Conservation (phyloP, 75 land plant genomes). For the Pinus tabuliformis region DNA sequence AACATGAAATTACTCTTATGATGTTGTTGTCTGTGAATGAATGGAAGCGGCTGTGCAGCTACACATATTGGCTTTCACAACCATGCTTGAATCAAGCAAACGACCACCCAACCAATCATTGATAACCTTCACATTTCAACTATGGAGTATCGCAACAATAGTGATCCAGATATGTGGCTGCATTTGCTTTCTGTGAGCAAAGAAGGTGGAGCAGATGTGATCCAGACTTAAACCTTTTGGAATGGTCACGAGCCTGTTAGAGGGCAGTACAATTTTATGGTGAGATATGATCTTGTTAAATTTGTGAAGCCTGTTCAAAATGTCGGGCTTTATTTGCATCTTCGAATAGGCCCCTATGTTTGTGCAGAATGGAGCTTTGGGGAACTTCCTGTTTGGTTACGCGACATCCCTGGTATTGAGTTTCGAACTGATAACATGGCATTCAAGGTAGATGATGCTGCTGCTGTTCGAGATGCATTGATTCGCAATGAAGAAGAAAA, state of each 20-base stretch:
- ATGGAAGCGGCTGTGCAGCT: slow-evolving; percentile 64
- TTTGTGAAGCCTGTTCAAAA: slow-evolving; percentile 58
- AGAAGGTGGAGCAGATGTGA: too few species aligned
- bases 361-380: slow-evolving; percentile 93
- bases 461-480: neutral
- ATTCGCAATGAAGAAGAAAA: slow-evolving; percentile 86
- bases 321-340: slow-evolving; percentile 60
- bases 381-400: neutral
- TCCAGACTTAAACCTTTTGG: too few species aligned
- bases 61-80: slow-evolving; percentile 86
- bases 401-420: too few species aligned
- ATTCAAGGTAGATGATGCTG: too few species aligned
- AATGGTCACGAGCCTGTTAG: too few species aligned
- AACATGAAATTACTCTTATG: slow-evolving; percentile 83
- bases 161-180: slow-evolving; percentile 77
- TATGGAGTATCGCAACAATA: slow-evolving; percentile 84
- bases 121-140: slow-evolving; percentile 89
- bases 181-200: slow-evolving; percentile 10
- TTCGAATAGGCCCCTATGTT: slow-evolving; percentile 73
- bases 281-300: slow-evolving; percentile 64
- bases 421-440: too few species aligned
- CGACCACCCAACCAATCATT: slow-evolving; percentile 74
- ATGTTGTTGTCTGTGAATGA: slow-evolving; percentile 89
- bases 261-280: slow-evolving; percentile 61
- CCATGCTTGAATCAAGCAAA: slow-evolving; percentile 92